Evolutionary conservation across 2,329 filamentous ascomycete genomes (phyloP), one percentile per base, ranked within the genome.

Genomic region (Corniculantispora saksenae): DNA sequence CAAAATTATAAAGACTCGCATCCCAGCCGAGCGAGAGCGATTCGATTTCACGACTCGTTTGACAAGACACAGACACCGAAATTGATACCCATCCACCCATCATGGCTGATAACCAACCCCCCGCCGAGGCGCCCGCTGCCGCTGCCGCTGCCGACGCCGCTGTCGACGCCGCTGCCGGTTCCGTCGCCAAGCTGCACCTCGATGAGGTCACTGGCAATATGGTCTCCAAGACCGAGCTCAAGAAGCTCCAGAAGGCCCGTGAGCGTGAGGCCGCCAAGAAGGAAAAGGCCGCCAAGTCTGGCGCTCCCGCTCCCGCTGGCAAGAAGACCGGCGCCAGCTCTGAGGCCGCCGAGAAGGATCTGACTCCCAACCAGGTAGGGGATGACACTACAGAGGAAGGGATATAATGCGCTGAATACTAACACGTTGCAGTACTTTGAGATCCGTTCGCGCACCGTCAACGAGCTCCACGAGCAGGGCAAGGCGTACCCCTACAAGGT

Each of bases 141-240:
- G 61, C 38, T 12, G 74, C 74, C 69, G 76, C 80, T 59, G 72
- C 75, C 66, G 61, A 48, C 13, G 74, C 74, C 69, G 76, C 80
- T 54, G 80, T 81, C 62, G 81, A 81, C 69, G 84, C 86, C 69
- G 79, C 80, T 72, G 76, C 88, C 68, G 86, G 85, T 70, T 79
- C 80, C 72, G 78, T 89, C 70, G 86, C 86, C 74, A 92, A 94
- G 81, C 85, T 97, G 71, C 86, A 94, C 78, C 86, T 95, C 59
- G 95, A 99, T 78, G 92, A 96, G 75, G 92, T 94, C 69, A 98
- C 95, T 17, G 95, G 95, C 73, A 95, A 99, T 82, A 89, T 80
- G 78, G 77, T 91, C 67, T 94, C 91, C 82, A 94, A 94, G 88
- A 87, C 89, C 19, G 90, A 94, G 81, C 84, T 98, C 78, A 99